These are phyloP conservation scores for Phytophthora cryptogea DNA, from an alignment of 352 stramenopile genomes.

Conservation along the genomic window DNA sequence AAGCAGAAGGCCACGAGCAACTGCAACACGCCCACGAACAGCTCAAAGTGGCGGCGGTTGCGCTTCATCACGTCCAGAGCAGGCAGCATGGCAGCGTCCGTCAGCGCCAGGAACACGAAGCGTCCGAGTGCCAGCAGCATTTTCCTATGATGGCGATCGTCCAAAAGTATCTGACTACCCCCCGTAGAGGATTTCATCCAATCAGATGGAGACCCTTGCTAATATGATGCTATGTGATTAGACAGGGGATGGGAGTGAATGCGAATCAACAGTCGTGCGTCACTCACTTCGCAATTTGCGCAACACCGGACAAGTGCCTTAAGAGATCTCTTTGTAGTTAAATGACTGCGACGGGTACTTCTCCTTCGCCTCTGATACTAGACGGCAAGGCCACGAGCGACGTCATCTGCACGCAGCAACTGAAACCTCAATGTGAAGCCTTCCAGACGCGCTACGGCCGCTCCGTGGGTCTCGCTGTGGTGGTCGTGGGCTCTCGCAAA, in stretches of 20 bases:
- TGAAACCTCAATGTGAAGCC: conserved; percentile 69
- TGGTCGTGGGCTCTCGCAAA: conserved; percentile 94
- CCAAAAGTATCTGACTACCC: conserved; percentile 7
- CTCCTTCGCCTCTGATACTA: conserved; percentile 29
- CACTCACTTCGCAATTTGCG: conserved; percentile 28
- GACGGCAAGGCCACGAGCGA: conserved; percentile 91
- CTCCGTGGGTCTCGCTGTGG: conserved; percentile 95
- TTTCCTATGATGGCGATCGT: conserved; percentile 21
- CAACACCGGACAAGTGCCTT: conserved; percentile 8
- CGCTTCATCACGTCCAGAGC: conserved; percentile 78
- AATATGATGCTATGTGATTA: conserved; percentile 2
- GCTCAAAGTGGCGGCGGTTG: conserved; percentile 88
- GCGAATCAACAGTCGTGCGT: conserved; percentile 3
- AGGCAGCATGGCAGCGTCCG: conserved; percentile 74
- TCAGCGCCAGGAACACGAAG: conserved; percentile 76
- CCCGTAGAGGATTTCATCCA: conserved; percentile 14
- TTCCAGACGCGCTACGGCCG: conserved; percentile 54
- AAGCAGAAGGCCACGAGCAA: conserved; percentile 82
- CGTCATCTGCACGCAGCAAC: conserved; percentile 77
- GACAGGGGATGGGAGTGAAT: conserved; percentile 9
- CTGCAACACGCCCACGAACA: conserved; percentile 88
- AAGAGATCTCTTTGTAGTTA: too few species aligned
- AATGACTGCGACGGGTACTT: conserved; percentile 1
- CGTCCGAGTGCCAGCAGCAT: conserved; percentile 55
- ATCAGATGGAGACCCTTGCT: conserved; percentile 7